phyloP scores from a whole-genome alignment of 2,329 filamentous ascomycete genomes.

The Aspergillus neotritici region DNA sequence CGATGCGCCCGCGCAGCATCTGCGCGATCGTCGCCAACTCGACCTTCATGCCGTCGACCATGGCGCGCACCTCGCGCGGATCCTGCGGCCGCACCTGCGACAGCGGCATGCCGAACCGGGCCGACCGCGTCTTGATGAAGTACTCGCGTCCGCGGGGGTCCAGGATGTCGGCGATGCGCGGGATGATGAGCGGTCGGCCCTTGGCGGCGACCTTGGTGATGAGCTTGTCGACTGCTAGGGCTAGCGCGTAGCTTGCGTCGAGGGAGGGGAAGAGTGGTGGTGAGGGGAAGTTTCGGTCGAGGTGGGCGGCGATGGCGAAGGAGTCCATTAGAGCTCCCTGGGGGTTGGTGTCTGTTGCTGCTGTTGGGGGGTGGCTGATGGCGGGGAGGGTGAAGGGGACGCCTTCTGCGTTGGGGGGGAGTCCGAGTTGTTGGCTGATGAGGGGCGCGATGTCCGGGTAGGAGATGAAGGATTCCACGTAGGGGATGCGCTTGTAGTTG shows the following conservation, averaged over 20 bases:
- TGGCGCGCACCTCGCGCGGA: constrained; percentile 11
- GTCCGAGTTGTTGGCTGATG: constrained; percentile 15
- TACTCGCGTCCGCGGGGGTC: constrained; percentile 27
- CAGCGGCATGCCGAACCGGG: constrained; percentile 24
- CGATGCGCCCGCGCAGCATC: constrained; percentile 24
- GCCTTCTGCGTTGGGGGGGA: constrained; percentile 16
- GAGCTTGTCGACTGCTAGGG: constrained; percentile 18
- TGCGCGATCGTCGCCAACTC: constrained; percentile 17
- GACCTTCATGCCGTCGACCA: constrained; percentile 16
- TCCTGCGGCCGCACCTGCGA: constrained; percentile 25
- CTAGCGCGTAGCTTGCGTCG: constrained; percentile 29
- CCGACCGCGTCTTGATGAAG: constrained; percentile 25
- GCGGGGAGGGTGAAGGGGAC: constrained; percentile 30
- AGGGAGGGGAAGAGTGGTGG: constrained; percentile 29
- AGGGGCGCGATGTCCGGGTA: constrained; percentile 27
- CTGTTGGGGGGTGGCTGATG: constrained; percentile 24
- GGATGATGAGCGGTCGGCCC: constrained; percentile 15
- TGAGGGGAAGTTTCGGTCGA: constrained; percentile 26
- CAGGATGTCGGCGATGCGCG: constrained; percentile 19
- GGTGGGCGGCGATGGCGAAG: constrained; percentile 26
- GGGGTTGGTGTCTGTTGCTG: constrained; percentile 18
- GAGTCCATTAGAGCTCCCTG: constrained; percentile 31
- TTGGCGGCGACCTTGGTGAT: constrained; percentile 2
- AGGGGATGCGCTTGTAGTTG: constrained; percentile 24
- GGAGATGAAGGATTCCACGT: constrained; percentile 23